These are phyloP conservation scores for Hyaloscypha finlandica DNA, from an alignment of 495 filamentous ascomycete species.

Conservation along the genomic window DNA sequence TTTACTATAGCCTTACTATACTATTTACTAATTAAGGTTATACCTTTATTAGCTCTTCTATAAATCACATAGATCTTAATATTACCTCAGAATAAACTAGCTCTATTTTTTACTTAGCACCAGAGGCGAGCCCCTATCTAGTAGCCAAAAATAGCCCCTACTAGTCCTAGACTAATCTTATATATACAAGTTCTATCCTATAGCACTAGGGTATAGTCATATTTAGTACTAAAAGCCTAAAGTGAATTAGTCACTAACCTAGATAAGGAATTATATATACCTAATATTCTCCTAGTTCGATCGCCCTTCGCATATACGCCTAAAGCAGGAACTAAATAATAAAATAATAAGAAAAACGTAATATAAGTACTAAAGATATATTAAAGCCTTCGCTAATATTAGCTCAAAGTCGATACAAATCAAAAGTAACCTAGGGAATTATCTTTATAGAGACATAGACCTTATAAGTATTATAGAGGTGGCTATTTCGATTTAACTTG, in stretches of 20 bases:
- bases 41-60: neutral
- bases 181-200: conserved; percentile 7
- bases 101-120: too few relatives aligned
- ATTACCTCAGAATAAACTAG: too few relatives aligned
- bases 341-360: too few relatives aligned
- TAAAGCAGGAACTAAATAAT: conserved; percentile 11
- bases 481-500: conserved; percentile 8
- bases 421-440: conserved; percentile 7
- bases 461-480: conserved; percentile 8
- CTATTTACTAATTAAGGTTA: neutral
- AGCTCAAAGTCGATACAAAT: conserved; percentile 6
- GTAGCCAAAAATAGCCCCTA: conserved; percentile 10
- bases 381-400: too few relatives aligned
- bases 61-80: conserved; percentile 1
- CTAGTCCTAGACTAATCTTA: neutral
- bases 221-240: neutral
- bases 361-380: too few relatives aligned
- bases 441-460: conserved; percentile 7
- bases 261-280: neutral
- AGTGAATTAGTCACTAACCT: conserved; percentile 3
- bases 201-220: neutral
- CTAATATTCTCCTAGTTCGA: conserved; percentile 6
- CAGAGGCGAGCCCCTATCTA: too few relatives aligned
- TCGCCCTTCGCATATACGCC: conserved; percentile 1
- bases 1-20: too few relatives aligned